A percentile compares a stretch with the other conserved stretches of the same genome.
Evolutionary conservation across 306 rosid genomes (phyloP).

Genomic region (Cicer bijugum): DNA sequence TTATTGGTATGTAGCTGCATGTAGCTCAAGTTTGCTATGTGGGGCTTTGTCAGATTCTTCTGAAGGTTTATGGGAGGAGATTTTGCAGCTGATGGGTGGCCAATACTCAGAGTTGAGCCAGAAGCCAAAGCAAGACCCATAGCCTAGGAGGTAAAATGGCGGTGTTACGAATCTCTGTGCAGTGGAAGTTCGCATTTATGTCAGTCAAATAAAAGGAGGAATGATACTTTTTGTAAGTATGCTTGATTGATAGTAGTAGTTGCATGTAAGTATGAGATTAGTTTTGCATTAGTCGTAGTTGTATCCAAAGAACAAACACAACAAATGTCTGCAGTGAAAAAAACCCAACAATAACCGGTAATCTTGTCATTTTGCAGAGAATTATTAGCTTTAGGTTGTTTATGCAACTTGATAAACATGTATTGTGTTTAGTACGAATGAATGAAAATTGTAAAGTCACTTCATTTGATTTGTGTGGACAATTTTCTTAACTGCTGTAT

Average conservation of each 20-base stretch:
- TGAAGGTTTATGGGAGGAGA: constrained; percentile 88
- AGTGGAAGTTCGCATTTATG: constrained; percentile 54
- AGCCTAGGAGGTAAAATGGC: constrained; percentile 48
- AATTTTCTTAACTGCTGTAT: too few relatives aligned
- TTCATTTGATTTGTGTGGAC: too few relatives aligned
- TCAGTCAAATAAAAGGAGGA: constrained; percentile 17
- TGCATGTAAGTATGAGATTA: constrained; percentile 37
- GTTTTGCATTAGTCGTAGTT: constrained; percentile 4
- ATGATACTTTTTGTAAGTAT: constrained; percentile 41
- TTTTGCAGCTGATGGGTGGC: constrained; percentile 95
- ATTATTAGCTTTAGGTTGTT: too few relatives aligned
- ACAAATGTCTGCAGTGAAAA: not conserved
- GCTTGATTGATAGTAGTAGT: constrained; percentile 33
- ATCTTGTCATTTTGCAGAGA: too few relatives aligned
- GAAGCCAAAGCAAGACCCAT: constrained; percentile 93
- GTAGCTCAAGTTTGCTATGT: constrained; percentile 83
- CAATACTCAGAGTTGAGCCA: constrained; percentile 91
- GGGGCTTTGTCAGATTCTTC: constrained; percentile 65
- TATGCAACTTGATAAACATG: too few relatives aligned
- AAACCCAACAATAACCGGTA: too few relatives aligned
- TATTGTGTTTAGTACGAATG: too few relatives aligned
- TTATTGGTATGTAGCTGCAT: constrained; percentile 96
- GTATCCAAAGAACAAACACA: not conserved
- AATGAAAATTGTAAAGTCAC: too few relatives aligned
- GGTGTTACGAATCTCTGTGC: constrained; percentile 57